Evolutionary conservation across 352 stramenopile species (phyloP).

Genomic region (Albugo candida): DNA sequence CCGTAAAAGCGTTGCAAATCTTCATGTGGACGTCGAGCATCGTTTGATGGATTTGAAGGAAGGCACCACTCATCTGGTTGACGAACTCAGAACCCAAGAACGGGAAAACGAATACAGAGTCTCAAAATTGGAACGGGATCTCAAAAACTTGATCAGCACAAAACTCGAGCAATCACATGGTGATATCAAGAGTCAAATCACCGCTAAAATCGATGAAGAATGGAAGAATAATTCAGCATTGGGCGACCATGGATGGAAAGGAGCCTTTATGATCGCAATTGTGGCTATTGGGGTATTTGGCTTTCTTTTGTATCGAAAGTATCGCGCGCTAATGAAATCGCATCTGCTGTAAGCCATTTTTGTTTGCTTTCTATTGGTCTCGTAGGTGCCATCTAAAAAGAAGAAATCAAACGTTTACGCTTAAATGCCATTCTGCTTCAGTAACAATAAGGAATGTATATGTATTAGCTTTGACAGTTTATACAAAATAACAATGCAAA

Average conservation of each 20-base stretch:
- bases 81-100: conserved; percentile 56
- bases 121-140: conserved; percentile 40
- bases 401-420: too few relatives aligned
- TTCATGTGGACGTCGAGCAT: conserved; percentile 64
- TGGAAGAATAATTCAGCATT: conserved; percentile 46
- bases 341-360: conserved; percentile 42
- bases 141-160: conserved; percentile 37
- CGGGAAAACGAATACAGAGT: conserved; percentile 55
- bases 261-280: conserved; percentile 52
- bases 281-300: conserved; percentile 25
- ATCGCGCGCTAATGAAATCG: conserved; percentile 70
- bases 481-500: too few relatives aligned
- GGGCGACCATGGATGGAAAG: conserved; percentile 46
- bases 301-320: conserved; percentile 62
- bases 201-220: conserved; percentile 61
- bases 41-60: conserved; percentile 69
- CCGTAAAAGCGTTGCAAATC: conserved; percentile 61
- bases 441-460: too few relatives aligned
- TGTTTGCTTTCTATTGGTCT: too few relatives aligned
- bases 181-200: conserved; percentile 33
- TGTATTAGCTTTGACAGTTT: too few relatives aligned
- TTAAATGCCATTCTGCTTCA: too few relatives aligned
- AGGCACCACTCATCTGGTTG: conserved; percentile 65
- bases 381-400: too few relatives aligned
- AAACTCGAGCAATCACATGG: conserved; percentile 37